These are phyloP conservation scores for Endocalyx cinctus DNA, from an alignment of 2,329 filamentous ascomycete genomes.

Conservation along the genomic window DNA sequence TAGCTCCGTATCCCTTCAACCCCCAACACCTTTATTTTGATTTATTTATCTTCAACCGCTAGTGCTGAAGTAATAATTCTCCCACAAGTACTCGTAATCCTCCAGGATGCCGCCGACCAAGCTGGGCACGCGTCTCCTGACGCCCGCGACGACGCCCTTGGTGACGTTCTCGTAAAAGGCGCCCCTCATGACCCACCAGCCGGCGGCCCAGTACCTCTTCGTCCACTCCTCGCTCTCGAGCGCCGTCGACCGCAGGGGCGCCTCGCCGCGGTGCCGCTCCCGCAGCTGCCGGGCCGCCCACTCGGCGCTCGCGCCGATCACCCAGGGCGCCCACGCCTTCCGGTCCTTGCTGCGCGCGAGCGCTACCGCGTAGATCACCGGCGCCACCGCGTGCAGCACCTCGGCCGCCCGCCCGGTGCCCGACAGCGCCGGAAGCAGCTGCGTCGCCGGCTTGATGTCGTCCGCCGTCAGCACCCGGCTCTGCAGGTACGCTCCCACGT, in stretches of 20 bases:
- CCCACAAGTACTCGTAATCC: conserved; percentile 97
- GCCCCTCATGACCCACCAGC: conserved; percentile 96
- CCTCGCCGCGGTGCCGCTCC: too few species aligned
- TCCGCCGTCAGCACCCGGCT: conserved; percentile 90
- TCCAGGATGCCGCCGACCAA: conserved; percentile 83
- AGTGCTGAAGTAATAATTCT: conserved; percentile 89
- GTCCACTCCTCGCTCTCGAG: conserved; percentile 87
- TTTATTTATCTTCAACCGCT: conserved; percentile 33
- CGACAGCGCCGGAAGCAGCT: conserved; percentile 77
- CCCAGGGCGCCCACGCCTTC: conserved; percentile 86
- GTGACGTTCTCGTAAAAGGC: conserved; percentile 94
- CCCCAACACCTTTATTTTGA: too few species aligned
- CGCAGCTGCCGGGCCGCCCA: conserved; percentile 81
- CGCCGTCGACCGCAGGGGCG: conserved; percentile 74
- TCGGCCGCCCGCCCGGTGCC: conserved; percentile 75
- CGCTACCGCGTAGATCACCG: conserved; percentile 79
- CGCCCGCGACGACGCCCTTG: conserved; percentile 65
- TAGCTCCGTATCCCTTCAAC: too few species aligned
- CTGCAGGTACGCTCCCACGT: conserved; percentile 83
- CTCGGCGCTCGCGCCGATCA: conserved; percentile 79
- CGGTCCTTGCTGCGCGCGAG: conserved; percentile 70
- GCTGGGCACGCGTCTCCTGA: conserved; percentile 72
- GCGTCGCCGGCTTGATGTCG: conserved; percentile 88
- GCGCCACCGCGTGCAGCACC: conserved; percentile 84
- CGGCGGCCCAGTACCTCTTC: conserved; percentile 83